Evolutionary conservation across 1,139 yeast genomes (phyloP).

Genomic region (Meyerozyma smithsonii): DNA sequence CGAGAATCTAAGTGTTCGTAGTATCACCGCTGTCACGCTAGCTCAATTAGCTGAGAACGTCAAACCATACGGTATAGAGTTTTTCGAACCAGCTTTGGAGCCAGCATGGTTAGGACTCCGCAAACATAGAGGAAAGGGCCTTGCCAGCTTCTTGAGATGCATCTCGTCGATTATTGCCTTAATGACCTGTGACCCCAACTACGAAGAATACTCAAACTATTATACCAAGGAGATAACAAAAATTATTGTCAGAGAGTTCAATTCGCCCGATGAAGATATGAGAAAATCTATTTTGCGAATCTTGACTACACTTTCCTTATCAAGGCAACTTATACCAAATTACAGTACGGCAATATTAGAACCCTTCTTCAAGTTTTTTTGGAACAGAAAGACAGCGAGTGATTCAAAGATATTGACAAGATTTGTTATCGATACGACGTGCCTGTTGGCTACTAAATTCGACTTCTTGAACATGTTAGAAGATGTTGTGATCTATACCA

Average conservation of each 20-base stretch:
- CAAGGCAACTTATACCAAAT: conserved; percentile 23
- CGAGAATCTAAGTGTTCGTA: conserved; percentile 63
- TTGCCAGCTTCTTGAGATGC: conserved; percentile 75
- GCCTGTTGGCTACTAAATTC: conserved; percentile 58
- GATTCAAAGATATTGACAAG: conserved; percentile 44
- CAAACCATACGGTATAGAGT: conserved; percentile 85
- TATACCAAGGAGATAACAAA: conserved; percentile 72
- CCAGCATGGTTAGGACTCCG: conserved; percentile 80
- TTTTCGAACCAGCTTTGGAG: conserved; percentile 69
- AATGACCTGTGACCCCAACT: conserved; percentile 54
- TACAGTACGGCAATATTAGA: conserved; percentile 45
- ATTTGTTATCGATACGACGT: conserved; percentile 72
- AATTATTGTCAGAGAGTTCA: conserved; percentile 66
- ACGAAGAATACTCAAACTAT: conserved; percentile 70
- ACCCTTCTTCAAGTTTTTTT: conserved; percentile 66
- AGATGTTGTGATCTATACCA: conserved; percentile 52
- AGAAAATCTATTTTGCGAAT: conserved; percentile 59
- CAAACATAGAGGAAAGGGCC: conserved; percentile 70
- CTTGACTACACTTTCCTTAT: conserved; percentile 28
- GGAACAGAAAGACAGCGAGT: conserved; percentile 70
- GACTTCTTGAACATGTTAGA: conserved; percentile 64
- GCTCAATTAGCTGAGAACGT: conserved; percentile 82
- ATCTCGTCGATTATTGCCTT: conserved; percentile 79
- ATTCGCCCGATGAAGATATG: conserved; percentile 89
- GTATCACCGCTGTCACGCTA: conserved; percentile 66